phyloP scores from a whole-genome alignment of 2,329 filamentous ascomycete genomes.

The Fusarium oxysporum region DNA sequence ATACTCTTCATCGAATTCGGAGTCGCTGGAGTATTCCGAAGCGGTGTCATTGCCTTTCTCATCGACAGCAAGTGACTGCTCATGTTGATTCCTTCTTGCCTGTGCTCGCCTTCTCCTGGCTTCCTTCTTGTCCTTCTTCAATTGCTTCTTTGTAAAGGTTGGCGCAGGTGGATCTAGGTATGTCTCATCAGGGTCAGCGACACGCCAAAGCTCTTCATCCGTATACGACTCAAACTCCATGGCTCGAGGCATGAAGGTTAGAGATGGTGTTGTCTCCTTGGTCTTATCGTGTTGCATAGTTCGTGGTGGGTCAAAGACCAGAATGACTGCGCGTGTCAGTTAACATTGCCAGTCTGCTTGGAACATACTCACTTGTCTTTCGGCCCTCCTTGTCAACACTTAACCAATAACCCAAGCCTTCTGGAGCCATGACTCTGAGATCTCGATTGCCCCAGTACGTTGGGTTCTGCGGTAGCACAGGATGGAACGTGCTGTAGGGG shows the following conservation, averaged over 20 bases:
- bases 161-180: constrained; percentile 45
- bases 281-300: constrained; percentile 41
- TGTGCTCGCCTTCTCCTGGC: constrained; percentile 7
- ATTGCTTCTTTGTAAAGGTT: not conserved
- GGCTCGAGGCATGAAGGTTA: constrained; percentile 47
- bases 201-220: constrained; percentile 45
- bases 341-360: not conserved
- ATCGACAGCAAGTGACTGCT: not conserved
- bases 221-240: constrained; percentile 47
- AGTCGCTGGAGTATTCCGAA: constrained; percentile 12
- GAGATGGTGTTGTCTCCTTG: constrained; percentile 21
- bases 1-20: constrained; percentile 17
- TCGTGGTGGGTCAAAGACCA: constrained; percentile 41
- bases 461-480: constrained; percentile 38
- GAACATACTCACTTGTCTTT: constrained; percentile 36
- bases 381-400: constrained; percentile 24
- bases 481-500: constrained; percentile 45
- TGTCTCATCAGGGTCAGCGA: constrained; percentile 40
- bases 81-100: constrained; percentile 4
- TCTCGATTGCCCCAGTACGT: constrained; percentile 44
- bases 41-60: constrained; percentile 21
- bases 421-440: constrained; percentile 45
- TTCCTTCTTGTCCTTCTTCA: constrained; percentile 22
- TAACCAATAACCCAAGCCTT: constrained; percentile 44
- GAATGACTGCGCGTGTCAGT: constrained; percentile 35